Conservation (phyloP, 768 basidiomycete species). For the Phlebiopsis gigantea region DNA sequence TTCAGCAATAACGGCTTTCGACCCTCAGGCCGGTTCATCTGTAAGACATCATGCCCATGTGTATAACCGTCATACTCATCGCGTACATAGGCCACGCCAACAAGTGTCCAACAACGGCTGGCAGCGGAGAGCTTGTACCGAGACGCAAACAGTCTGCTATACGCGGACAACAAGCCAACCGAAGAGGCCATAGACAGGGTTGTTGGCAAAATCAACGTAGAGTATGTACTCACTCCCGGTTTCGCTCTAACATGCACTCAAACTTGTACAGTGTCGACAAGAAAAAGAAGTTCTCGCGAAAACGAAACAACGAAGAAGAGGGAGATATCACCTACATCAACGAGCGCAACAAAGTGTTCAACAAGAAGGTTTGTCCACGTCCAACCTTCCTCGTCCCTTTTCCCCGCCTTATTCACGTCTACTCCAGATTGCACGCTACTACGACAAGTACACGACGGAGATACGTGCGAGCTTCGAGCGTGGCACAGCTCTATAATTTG, state of each 20-base stretch:
- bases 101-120: slow-evolving; percentile 57
- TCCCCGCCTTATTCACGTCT: slow-evolving; percentile 7
- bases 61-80: slow-evolving; percentile 13
- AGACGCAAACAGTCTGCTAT: slow-evolving; percentile 88
- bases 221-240: slow-evolving; percentile 51
- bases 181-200: slow-evolving; percentile 96
- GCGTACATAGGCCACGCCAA: slow-evolving; percentile 39
- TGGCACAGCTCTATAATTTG: slow-evolving; percentile 78
- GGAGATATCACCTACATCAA: slow-evolving; percentile 99
- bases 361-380: slow-evolving; percentile 85
- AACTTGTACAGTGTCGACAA: slow-evolving; percentile 66
- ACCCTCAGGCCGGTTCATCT: slow-evolving; percentile 39
- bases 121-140: slow-evolving; percentile 84
- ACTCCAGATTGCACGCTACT: slow-evolving; percentile 82
- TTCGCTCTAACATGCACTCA: slow-evolving; percentile 6
- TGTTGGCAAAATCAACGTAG: slow-evolving; percentile 85
- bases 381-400: slow-evolving; percentile 1
- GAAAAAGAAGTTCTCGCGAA: slow-evolving; percentile 85
- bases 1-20: slow-evolving; percentile 43
- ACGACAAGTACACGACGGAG: slow-evolving; percentile 95
- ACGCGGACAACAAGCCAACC: slow-evolving; percentile 91
- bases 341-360: slow-evolving; percentile 95
- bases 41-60: slow-evolving; percentile 21
- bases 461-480: slow-evolving; percentile 98
- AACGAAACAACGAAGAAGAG: slow-evolving; percentile 85